A percentile compares a stretch with the other conserved stretches of the same genome.
phyloP scores from a whole-genome alignment of 495 filamentous ascomycete species.

The Neurospora sp. region DNA sequence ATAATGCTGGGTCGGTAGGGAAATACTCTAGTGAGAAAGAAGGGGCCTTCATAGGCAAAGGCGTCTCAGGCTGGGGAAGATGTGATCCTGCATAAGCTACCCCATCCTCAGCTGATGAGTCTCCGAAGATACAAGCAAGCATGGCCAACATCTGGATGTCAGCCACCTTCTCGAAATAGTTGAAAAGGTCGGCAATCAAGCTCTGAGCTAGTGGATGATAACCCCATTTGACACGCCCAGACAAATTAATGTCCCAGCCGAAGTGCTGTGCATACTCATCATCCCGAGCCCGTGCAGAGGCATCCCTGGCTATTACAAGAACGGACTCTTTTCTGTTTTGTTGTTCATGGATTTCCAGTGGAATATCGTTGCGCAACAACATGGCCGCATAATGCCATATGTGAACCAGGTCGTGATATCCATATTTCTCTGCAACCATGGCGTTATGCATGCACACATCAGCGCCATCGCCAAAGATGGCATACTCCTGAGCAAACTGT shows the following conservation, averaged over 20 bases:
- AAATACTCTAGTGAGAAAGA: conserved; percentile 61
- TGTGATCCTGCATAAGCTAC: conserved; percentile 36
- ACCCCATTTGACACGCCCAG: conserved; percentile 73
- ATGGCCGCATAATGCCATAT: conserved; percentile 76
- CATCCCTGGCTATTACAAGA: conserved; percentile 50
- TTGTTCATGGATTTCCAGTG: conserved; percentile 47
- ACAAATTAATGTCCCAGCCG: conserved; percentile 21
- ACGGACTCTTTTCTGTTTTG: conserved; percentile 42
- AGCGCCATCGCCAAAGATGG: conserved; percentile 69
- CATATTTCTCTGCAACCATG: conserved; percentile 60
- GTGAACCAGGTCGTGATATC: conserved; percentile 63
- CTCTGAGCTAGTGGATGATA: conserved; percentile 68
- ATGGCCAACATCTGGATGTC: conserved; percentile 94
- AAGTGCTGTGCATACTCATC: conserved; percentile 20
- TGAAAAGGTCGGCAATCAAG: conserved; percentile 60
- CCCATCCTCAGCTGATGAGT: conserved; percentile 44
- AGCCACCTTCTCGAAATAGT: conserved; percentile 66
- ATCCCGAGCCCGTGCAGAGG: conserved; percentile 37
- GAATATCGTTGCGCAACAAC: conserved; percentile 65
- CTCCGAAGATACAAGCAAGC: conserved; percentile 80
- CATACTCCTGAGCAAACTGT: conserved; percentile 65
- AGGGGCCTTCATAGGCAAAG: conserved; percentile 54
- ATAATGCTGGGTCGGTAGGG: conserved; percentile 48
- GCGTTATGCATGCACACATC: conserved; percentile 80
- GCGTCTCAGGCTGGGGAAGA: conserved; percentile 41